Percentiles rank a stretch among this genome's conserved stretches.
Conservation (phyloP, 768 basidiomycete species). For the Artomyces pyxidatus region DNA sequence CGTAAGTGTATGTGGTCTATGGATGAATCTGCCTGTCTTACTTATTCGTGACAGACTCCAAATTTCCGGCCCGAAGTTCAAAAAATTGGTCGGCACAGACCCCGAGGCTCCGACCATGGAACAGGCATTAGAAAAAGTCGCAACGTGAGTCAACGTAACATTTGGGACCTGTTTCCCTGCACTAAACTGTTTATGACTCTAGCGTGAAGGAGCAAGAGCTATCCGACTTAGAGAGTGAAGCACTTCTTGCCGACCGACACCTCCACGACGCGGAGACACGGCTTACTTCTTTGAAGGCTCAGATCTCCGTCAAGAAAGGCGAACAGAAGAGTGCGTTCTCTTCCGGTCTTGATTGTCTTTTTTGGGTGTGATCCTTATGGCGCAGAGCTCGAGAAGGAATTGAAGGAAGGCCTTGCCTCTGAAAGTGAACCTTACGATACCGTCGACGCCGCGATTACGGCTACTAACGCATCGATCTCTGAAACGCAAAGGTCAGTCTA, state of each 20-base stretch:
- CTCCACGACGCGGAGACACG: conserved; percentile 59
- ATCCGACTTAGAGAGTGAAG: conserved; percentile 35
- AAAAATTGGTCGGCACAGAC: conserved; percentile 54
- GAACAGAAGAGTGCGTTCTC: conserved; percentile 50
- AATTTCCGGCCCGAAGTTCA: conserved; percentile 50
- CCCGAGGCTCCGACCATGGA: conserved; percentile 64
- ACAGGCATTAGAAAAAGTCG: conserved; percentile 51
- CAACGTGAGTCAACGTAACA: conserved; percentile 36
- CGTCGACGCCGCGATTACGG: conserved; percentile 41
- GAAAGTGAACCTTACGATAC: conserved; percentile 31
- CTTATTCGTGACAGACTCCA: conserved; percentile 23
- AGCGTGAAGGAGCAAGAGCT: conserved; percentile 55
- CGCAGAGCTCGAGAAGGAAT: conserved; percentile 41
- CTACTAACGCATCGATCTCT: no score
- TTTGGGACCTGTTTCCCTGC: no score
- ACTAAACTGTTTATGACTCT: background rate
- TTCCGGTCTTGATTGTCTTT: no score
- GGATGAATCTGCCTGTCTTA: no score
- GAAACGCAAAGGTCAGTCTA: no score
- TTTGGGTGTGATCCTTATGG: background rate
- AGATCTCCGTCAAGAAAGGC: conserved; percentile 52
- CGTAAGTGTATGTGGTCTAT: conserved; percentile 40
- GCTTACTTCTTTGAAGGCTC: conserved; percentile 49
- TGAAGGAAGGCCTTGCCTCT: conserved; percentile 36
- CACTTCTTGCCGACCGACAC: conserved; percentile 39